Conservation (phyloP, 441 rosid species). For the Capsella rubella region DNA sequence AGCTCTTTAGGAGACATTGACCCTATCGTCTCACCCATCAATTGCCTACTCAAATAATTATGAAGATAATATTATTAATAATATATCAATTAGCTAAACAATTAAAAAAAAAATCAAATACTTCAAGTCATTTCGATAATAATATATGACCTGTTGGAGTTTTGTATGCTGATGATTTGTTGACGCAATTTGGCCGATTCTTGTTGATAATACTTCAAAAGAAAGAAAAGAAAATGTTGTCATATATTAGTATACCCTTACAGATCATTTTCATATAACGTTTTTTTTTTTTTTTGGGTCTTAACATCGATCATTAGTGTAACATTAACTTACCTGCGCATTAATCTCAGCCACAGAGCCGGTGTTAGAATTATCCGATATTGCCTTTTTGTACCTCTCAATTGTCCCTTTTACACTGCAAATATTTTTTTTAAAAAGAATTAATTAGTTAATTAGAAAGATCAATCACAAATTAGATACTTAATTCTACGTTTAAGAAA, state of each 20-base stretch:
- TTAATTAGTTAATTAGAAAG: conserved; percentile 19
- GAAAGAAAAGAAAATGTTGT: background rate
- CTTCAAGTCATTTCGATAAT: background rate
- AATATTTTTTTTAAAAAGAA: too few species aligned
- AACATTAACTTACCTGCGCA: conserved; percentile 67
- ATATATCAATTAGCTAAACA: background rate
- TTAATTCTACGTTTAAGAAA: background rate
- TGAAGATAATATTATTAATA: too few species aligned
- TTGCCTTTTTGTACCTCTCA: conserved; percentile 90
- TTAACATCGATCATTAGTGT: background rate
- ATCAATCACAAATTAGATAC: background rate
- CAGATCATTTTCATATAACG: background rate
- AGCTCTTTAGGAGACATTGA: conserved; percentile 62
- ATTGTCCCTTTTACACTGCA: conserved; percentile 83
- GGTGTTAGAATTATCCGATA: conserved; percentile 63
- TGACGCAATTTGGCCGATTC: conserved; percentile 76
- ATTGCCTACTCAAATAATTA: conserved; percentile 64
- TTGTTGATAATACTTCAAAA: conserved; percentile 77
- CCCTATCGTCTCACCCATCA: conserved; percentile 82
- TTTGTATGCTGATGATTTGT: conserved; percentile 73
- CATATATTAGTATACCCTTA: background rate
- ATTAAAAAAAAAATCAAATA: background rate
- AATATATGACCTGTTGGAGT: conserved; percentile 65
- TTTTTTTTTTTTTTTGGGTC: too few species aligned
- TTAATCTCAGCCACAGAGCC: conserved; percentile 81